These are phyloP conservation scores for Drosera spatulata DNA, from an alignment of 179 eudicot species.

Conservation along the genomic window DNA sequence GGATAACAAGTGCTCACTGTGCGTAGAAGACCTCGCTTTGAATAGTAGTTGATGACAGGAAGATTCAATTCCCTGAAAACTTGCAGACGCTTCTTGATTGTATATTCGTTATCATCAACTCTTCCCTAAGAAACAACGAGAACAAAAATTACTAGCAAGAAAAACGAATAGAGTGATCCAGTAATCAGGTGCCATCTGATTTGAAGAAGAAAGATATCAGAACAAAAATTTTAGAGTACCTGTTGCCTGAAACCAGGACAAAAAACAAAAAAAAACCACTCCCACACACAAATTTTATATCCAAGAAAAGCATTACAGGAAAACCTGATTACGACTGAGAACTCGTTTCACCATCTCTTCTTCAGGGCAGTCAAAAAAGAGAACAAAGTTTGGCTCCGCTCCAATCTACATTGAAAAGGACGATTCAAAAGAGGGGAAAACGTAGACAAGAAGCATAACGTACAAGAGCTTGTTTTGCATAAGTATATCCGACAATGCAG, in stretches of 20 bases:
- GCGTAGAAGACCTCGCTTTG: constrained; percentile 66
- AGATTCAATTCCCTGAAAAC: constrained; percentile 57
- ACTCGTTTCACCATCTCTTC: constrained; percentile 86
- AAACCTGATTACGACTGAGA: constrained; percentile 76
- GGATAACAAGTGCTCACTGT: constrained; percentile 34
- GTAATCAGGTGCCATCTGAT: too few relatives aligned
- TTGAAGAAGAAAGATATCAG: neutral
- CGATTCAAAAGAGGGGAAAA: neutral
- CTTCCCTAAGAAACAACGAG: constrained; percentile 46
- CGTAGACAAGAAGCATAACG: too few relatives aligned
- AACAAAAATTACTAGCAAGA: neutral
- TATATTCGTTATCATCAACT: constrained; percentile 77
- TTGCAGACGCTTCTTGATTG: constrained; percentile 66
- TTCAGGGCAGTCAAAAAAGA: constrained; percentile 90
- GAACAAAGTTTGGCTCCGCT: constrained; percentile 72
- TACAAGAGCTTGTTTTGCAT: too few relatives aligned
- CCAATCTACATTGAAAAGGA: constrained; percentile 43
- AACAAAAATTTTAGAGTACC: neutral
- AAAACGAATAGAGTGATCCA: neutral
- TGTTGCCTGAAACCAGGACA: neutral
- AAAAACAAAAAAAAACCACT: neutral
- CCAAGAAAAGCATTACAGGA: neutral
- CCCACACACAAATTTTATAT: neutral
- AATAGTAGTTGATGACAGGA: constrained; percentile 78
- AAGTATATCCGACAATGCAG: too few relatives aligned